Evolutionary conservation across 306 rosid genomes (phyloP), one percentile per base, ranked within the genome.

Genomic region (Trifolium fragiferum): DNA sequence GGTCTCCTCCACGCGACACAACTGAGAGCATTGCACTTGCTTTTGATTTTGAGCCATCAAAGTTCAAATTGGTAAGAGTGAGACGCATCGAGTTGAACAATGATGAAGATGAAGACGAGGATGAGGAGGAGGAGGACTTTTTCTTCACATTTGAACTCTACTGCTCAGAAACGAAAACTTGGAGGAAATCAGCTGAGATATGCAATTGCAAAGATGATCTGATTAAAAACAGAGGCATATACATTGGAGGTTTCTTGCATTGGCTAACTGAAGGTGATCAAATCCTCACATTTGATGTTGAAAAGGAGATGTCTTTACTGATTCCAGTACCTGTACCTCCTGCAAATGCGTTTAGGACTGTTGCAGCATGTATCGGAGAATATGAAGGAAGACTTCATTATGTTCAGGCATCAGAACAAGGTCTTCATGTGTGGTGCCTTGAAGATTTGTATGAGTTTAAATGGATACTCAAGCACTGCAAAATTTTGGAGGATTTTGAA

Each of bases 311-410:
- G 0, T 80, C 85, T 41, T 78, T 74, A 77, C n/a, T 87, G 63
- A 66, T 90, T 54, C 64, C 86, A 0, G 74, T 77, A 5, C 96
- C 92, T 1, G 78, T 86, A 11, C 89, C 90, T 0, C 89, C 89
- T 0, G 66, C 62, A 0, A 8, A 14, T 1, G 87, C 82, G 76
- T 82, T 82, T 47, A 57, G 60, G 25, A 14, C 60, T 16, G 32
- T 74, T 14, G 89, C 86, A 37, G 78, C 87, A 5, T 87, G 90
- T 10, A 90, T 90, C 18, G 96, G 92, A 38, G 96, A 90, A 68
- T 79, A 80, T 15, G 78, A 72, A 30, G 90, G 90, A 12, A 81
- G 5, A 12, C 66, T 87, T 44, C 77, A 81, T 25, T 87, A 82
- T 81, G 83, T 86, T 16, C 78, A 82, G 55, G 67, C 85, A 74